Evolutionary conservation across 352 stramenopile species (phyloP).

Genomic region (Pseudoperonospora humuli): DNA sequence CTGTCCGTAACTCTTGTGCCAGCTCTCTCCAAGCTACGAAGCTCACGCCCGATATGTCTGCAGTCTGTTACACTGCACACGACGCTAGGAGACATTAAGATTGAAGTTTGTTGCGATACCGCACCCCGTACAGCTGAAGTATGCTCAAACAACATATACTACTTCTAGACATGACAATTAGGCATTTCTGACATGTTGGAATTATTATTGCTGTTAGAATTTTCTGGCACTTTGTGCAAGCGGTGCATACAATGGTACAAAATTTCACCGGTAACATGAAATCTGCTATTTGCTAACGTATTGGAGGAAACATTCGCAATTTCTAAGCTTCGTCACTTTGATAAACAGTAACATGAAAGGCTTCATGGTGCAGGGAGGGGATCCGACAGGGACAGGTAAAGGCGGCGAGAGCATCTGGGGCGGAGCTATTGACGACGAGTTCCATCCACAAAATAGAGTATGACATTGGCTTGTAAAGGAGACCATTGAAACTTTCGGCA

Average conservation of each 20-base stretch:
- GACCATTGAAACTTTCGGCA: background rate
- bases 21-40: background rate
- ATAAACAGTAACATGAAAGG: constrained; percentile 77
- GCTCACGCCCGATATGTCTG: background rate
- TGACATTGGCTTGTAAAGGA: background rate
- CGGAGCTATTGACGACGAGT: constrained; percentile 87
- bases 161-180: background rate
- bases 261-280: constrained; percentile 80
- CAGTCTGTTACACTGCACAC: constrained; percentile 94
- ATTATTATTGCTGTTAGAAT: constrained; percentile 61
- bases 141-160: constrained; percentile 2
- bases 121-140: constrained; percentile 82
- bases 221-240: constrained; percentile 93
- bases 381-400: constrained; percentile 88
- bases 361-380: constrained; percentile 86
- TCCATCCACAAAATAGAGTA: constrained; percentile 83
- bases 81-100: constrained; percentile 92
- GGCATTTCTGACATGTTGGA: constrained; percentile 2
- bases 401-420: constrained; percentile 88
- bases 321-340: background rate
- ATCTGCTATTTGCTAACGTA: too few species aligned
- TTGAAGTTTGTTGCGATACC: constrained; percentile 95
- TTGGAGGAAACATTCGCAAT: background rate
- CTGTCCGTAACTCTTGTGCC: background rate
- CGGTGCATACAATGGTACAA: constrained; percentile 86